Evolutionary conservation across 805 yeast genomes (phyloP), one percentile per base, ranked within the genome.

Genomic region (Candida nonsorbophila): DNA sequence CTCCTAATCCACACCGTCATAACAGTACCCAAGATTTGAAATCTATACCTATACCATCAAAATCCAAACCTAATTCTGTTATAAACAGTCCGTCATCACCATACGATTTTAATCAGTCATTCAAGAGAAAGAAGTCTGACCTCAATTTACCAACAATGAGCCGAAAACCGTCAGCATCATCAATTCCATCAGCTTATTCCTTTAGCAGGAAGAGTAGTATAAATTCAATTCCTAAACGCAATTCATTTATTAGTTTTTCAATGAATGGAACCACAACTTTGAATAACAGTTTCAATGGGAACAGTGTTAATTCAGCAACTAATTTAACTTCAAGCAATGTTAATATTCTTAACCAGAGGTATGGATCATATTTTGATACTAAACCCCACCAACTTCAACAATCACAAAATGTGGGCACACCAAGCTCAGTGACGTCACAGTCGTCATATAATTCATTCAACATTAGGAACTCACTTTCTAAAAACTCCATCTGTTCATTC

Each of bases 121-220:
- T 62, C 39, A 64, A 64, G 42, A 36, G 71, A n/a, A 63, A 62
- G 33, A 63, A 62, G 45, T 52, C 65, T 1, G 69, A 62, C 24
- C 36, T 55, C 13, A 56, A 46, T 31, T 42, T 53, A n/a, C 29
- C 41, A 5, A 27, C n/a, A n/a, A 29, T 37, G 4, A 34, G 38
- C 20, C 24, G 45, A 19, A 40, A 36, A 27, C 28, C 37, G 3
- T 40, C 45, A 7, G 25, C 29, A 10, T 22, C 40, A 3, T 36
- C 44, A 7, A 22, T 31, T 14, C 13, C 24, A 11, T 32, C 35
- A 12, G 29, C 40, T 5, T 29, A 33, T 22, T 40, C 36, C 27
- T 31, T 27, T 11, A 22, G 22, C 2, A 28, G 39, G n/a, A 38
- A 36, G 15, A 33, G 28, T 22, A 20, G 32, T 18, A 19, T 31